Percentiles rank a stretch among this genome's conserved stretches.
Evolutionary conservation across 2,329 filamentous ascomycete genomes (phyloP).

Genomic region (Colletotrichum sp.): DNA sequence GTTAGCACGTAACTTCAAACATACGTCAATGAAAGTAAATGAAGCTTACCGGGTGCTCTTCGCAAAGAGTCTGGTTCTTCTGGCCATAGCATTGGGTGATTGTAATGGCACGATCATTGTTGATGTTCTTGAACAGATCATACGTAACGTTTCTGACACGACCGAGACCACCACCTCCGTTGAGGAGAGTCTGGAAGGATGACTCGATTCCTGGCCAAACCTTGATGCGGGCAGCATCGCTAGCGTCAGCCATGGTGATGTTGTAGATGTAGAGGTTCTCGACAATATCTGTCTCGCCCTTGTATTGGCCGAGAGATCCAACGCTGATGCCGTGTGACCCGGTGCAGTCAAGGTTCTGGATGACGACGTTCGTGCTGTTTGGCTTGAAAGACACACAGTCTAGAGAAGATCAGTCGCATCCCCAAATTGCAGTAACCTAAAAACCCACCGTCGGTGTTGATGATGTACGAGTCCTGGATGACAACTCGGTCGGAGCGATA

Average conservation of each 20-base stretch:
- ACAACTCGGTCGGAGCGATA: conserved; percentile 68
- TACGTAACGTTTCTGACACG: conserved; percentile 67
- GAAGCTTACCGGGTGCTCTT: conserved; percentile 32
- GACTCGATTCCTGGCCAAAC: conserved; percentile 63
- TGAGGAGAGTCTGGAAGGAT: conserved; percentile 59
- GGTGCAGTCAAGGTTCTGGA: conserved; percentile 72
- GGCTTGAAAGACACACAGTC: conserved; percentile 78
- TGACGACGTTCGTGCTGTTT: conserved; percentile 71
- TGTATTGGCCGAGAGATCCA: conserved; percentile 74
- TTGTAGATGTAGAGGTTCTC: conserved; percentile 71
- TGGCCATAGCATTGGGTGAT: conserved; percentile 66
- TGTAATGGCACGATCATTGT: conserved; percentile 66
- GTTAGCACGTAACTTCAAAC: background rate
- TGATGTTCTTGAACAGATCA: conserved; percentile 59
- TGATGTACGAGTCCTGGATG: conserved; percentile 69
- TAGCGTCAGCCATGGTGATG: conserved; percentile 61
- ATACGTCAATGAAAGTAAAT: rapidly evolving
- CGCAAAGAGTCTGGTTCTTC: conserved; percentile 31
- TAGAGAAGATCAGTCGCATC: background rate
- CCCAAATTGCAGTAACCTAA: too few species aligned
- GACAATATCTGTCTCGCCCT: conserved; percentile 68
- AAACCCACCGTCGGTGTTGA: conserved; percentile 61
- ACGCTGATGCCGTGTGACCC: conserved; percentile 76
- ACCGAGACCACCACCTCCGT: conserved; percentile 64
- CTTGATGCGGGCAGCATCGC: conserved; percentile 74